Evolutionary conservation across 2,329 filamentous ascomycete genomes (phyloP).

Genomic region (Ascomycota sp.): DNA sequence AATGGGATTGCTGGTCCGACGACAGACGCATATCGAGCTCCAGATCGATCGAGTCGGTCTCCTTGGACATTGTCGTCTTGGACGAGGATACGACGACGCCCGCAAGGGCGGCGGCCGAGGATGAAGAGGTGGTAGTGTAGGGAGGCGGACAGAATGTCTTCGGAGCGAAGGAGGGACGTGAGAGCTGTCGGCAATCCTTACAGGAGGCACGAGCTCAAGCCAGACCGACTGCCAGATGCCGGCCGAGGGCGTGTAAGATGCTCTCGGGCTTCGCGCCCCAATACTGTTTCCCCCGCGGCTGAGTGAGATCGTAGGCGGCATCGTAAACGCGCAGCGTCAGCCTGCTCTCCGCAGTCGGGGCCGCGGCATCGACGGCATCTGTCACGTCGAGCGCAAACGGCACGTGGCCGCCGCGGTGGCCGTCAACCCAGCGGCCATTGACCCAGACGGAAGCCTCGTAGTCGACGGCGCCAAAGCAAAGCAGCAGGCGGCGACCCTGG

Average conservation of each 20-base stretch:
- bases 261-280: conserved; percentile 39
- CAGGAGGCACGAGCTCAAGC: conserved; percentile 31
- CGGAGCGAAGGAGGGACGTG: conserved; percentile 36
- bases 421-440: conserved; percentile 28
- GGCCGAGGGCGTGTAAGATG: conserved; percentile 36
- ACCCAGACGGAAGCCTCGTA: conserved; percentile 39
- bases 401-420: conserved; percentile 37
- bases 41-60: conserved; percentile 25
- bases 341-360: conserved; percentile 7
- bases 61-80: conserved; percentile 21
- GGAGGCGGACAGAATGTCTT: conserved; percentile 29
- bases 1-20: conserved; percentile 15
- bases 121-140: conserved; percentile 30
- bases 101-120: conserved; percentile 25
- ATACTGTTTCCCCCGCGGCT: conserved; percentile 49
- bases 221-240: conserved; percentile 39
- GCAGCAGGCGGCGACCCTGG: conserved; percentile 20
- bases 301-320: conserved; percentile 41
- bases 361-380: conserved; percentile 16
- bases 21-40: conserved; percentile 27
- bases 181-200: conserved; percentile 32
- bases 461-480: conserved; percentile 41
- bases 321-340: conserved; percentile 40
- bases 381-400: conserved; percentile 38
- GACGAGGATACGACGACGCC: conserved; percentile 23